Conservation (phyloP, 495 filamentous ascomycete genomes). For the Physcia stellaris region DNA sequence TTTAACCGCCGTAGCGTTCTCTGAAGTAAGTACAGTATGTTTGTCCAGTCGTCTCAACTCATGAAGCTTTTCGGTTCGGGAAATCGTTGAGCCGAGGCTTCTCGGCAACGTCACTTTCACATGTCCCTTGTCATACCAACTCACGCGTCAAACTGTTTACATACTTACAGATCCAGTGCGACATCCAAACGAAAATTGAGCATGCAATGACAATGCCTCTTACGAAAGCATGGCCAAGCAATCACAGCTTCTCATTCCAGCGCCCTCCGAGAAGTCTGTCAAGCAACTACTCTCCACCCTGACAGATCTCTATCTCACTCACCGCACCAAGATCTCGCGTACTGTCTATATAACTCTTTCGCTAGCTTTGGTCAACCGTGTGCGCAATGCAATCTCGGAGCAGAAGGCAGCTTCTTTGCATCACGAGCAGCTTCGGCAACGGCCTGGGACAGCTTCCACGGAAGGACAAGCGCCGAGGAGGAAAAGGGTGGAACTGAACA, state of each 20-base stretch:
- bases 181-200: too few relatives aligned
- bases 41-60: too few relatives aligned
- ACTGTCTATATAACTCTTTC: conserved; percentile 86
- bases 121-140: too few relatives aligned
- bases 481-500: conserved; percentile 85
- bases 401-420: conserved; percentile 77
- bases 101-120: too few relatives aligned
- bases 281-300: conserved; percentile 60
- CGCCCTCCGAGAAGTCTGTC: conserved; percentile 53
- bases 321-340: conserved; percentile 84
- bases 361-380: conserved; percentile 72
- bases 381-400: conserved; percentile 81
- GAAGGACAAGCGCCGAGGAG: conserved; percentile 32
- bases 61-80: too few relatives aligned
- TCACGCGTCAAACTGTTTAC: too few relatives aligned
- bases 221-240: conserved; percentile 51
- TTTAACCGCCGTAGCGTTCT: too few relatives aligned
- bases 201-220: too few relatives aligned
- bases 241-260: conserved; percentile 55
- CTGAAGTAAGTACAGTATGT: too few relatives aligned
- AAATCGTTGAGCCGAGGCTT: too few relatives aligned
- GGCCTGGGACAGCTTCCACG: conserved; percentile 34
- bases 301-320: conserved; percentile 60
- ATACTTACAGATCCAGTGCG: too few relatives aligned
- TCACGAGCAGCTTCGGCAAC: conserved; percentile 47